A percentile compares a stretch with the other conserved stretches of the same genome.
phyloP scores from a whole-genome alignment of 176 grass and related monocot species.

The Alloteropsis semialata region DNA sequence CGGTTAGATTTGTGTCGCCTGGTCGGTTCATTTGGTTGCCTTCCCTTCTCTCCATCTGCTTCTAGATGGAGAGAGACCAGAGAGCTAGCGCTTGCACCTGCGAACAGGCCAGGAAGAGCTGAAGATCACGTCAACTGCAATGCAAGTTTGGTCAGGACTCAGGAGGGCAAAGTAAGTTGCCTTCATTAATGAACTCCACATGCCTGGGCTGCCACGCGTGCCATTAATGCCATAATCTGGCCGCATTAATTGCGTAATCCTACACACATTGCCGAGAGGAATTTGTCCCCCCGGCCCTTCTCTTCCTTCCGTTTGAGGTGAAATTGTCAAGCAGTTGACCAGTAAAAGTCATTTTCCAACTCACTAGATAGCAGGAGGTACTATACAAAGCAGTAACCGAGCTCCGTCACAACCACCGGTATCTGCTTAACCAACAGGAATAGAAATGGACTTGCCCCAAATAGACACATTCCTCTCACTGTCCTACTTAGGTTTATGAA shows the following conservation, averaged over 20 bases:
- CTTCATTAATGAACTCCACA: slow-evolving; percentile 50
- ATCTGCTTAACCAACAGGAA: background rate
- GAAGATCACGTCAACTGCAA: background rate
- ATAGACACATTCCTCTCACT: background rate
- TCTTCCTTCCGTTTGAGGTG: background rate
- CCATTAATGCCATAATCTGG: slow-evolving; percentile 27
- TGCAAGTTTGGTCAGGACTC: background rate
- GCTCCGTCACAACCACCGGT: background rate
- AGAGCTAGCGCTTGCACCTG: background rate
- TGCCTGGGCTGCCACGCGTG: slow-evolving; percentile 22
- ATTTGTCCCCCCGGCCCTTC: background rate
- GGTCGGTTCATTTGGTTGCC: background rate
- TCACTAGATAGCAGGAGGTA: background rate
- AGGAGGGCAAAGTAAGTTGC: background rate
- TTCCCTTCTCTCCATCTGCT: background rate
- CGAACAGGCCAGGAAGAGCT: background rate
- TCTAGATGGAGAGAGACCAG: background rate
- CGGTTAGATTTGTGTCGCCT: background rate
- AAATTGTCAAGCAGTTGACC: background rate
- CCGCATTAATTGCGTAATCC: slow-evolving; percentile 35
- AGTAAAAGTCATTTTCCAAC: background rate
- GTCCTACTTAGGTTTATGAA: too few relatives aligned
- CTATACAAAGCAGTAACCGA: background rate
- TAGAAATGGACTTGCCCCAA: background rate
- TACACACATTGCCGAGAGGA: background rate